Conservation (phyloP, 2,329 filamentous ascomycete genomes). For the Coniella lustricola region DNA sequence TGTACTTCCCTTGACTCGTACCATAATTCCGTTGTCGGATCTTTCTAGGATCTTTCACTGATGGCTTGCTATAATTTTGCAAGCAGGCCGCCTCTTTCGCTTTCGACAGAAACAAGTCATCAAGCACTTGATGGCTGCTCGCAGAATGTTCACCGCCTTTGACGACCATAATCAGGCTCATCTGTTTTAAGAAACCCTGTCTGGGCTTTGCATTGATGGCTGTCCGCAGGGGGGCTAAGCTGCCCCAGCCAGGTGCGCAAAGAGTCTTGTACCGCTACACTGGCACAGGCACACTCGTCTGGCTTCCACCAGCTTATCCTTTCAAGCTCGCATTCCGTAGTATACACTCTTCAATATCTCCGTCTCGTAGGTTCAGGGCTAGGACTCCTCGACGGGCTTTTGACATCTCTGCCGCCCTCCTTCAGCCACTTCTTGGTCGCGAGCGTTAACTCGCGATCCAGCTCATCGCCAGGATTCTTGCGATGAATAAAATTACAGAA, state of each 20-base stretch:
- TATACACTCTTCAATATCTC: slow-evolving; percentile 45
- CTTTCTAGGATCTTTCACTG: neutral
- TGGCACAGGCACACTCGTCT: neutral
- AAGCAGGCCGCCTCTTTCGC: neutral
- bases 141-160: neutral
- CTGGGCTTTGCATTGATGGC: too few relatives aligned
- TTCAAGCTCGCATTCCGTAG: too few relatives aligned
- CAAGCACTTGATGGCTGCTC: neutral
- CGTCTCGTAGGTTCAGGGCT: slow-evolving; percentile 77
- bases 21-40: neutral
- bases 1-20: neutral
- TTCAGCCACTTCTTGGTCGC: slow-evolving; percentile 96
- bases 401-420: slow-evolving; percentile 72
- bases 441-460: slow-evolving; percentile 81
- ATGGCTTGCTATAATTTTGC: neutral
- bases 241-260: too few relatives aligned
- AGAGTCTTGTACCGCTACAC: too few relatives aligned
- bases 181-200: too few relatives aligned
- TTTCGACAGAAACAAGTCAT: neutral
- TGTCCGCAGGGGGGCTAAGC: too few relatives aligned
- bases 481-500: slow-evolving; percentile 99
- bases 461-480: slow-evolving; percentile 84
- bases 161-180: neutral
- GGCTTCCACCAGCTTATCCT: too few relatives aligned
- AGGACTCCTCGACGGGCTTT: slow-evolving; percentile 74